Conservation (phyloP, 1,284 basidiomycete species). For the Vanrija pseudolonga region DNA sequence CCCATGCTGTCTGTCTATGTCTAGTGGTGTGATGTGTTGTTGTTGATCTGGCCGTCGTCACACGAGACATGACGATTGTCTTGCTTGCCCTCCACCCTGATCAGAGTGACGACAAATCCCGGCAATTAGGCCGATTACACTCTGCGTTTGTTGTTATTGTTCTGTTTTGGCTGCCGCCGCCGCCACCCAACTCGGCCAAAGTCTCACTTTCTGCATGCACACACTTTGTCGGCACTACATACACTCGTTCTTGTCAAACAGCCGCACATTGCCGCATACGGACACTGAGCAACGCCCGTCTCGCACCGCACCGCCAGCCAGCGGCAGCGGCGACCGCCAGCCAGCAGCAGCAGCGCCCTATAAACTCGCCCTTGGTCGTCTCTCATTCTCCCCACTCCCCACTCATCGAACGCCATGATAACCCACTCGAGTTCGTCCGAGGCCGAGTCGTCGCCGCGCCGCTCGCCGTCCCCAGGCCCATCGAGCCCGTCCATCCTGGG, state of each 20-base stretch:
- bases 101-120: too few species aligned
- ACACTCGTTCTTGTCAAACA: too few species aligned
- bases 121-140: too few species aligned
- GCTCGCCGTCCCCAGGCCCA: background rate
- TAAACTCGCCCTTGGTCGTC: background rate
- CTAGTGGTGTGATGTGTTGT: background rate
- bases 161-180: too few species aligned
- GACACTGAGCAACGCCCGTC: too few species aligned
- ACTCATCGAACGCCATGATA: background rate
- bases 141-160: too few species aligned
- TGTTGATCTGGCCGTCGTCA: background rate
- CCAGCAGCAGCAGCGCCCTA: background rate
- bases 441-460: background rate
- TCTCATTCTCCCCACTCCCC: background rate
- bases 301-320: too few species aligned
- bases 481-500: background rate
- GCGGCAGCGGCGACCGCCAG: too few species aligned
- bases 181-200: background rate
- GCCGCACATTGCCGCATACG: too few species aligned
- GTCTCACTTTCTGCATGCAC: too few species aligned
- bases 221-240: too few species aligned
- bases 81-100: too few species aligned
- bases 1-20: background rate
- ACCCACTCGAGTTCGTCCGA: background rate
- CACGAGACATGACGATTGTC: slow-evolving; percentile 1